Evolutionary conservation across 305 asterid genomes (phyloP).

Genomic region (Plantago coronopus): DNA sequence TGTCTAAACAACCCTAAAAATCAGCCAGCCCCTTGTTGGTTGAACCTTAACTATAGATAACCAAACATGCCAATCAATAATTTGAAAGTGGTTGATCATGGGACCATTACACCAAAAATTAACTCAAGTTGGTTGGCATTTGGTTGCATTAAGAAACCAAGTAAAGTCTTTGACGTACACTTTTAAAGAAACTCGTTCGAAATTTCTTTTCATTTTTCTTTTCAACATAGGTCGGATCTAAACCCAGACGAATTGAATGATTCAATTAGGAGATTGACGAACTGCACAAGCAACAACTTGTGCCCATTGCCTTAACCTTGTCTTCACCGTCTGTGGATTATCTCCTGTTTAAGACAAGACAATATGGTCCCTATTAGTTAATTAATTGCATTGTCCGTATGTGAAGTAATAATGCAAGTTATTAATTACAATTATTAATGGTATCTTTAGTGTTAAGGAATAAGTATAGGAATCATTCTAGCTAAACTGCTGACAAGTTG

Average conservation of each 20-base stretch:
- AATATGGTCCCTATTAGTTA: not conserved
- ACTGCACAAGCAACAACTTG: constrained; percentile 73
- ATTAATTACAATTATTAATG: not conserved
- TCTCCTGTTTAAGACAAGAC: constrained; percentile 33
- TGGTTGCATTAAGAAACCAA: constrained; percentile 1
- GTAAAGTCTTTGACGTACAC: constrained; percentile 1
- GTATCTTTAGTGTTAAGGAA: constrained; percentile 2
- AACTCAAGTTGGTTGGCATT: constrained; percentile 9
- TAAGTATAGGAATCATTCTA: not conserved
- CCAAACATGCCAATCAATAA: not conserved
- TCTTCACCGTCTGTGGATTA: constrained; percentile 60
- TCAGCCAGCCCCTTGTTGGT: too few species aligned
- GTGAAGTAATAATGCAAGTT: not conserved
- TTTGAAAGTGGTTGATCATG: constrained; percentile 4
- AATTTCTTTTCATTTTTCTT: not conserved
- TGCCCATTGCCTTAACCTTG: constrained; percentile 71
- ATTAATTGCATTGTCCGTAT: not conserved
- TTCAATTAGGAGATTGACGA: constrained; percentile 46
- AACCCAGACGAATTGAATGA: not conserved
- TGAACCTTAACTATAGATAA: too few species aligned
- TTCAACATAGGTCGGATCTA: not conserved
- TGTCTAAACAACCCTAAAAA: not conserved
- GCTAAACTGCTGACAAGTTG: not conserved
- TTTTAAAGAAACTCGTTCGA: too few species aligned
- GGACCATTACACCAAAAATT: constrained; percentile 6